Evolutionary conservation across 2,329 filamentous ascomycete genomes (phyloP), one percentile per base, ranked within the genome.

Genomic region (Fusarium sp.): DNA sequence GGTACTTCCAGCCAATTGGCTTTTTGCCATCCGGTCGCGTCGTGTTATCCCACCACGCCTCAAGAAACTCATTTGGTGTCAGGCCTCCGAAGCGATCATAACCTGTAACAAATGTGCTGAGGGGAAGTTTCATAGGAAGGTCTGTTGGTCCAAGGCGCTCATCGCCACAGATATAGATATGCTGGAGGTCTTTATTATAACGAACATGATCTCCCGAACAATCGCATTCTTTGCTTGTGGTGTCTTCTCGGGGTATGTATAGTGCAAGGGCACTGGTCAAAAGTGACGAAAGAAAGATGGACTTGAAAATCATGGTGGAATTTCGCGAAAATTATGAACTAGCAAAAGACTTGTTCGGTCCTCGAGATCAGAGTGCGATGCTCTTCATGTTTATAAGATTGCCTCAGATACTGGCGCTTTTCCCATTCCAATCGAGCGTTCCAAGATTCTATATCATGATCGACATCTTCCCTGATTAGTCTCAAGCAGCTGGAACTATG

Each of bases 81-180:
- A 69, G 20, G 6, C 60, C 60, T 26, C 60, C 70, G 3, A 73
- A 73, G 1, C 70, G 70, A 26, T 73, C 64, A 5, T 73, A 73
- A 1, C 69, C 42, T 0, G 41, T 15, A 8, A 71, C 37, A 6
- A 56, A 71, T 4, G 69, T 69, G 3, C 68, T 61, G 0, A 71
- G 58, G 1, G 69, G 69, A 1, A 71, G 68, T 13, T 65, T 71
- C 2, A 6, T 56, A 2, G 69, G 69, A 2, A 71, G 69, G 1
- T 40, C 30, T 3, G 26, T 35, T 1, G 69, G 69, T 0, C 69
- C 69, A 6, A 71, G 68, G 4, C 69, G 69, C 18, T 13, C 18
- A n/a, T 71, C 69, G 0, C 69, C 69, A 3, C 69, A 71, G 2
- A 71, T 57, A 6, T 61, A 71, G 9, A 48, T 10, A 5, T 35